Conservation (phyloP, 441 rosid genomes). For the Codiaeum variegatum region DNA sequence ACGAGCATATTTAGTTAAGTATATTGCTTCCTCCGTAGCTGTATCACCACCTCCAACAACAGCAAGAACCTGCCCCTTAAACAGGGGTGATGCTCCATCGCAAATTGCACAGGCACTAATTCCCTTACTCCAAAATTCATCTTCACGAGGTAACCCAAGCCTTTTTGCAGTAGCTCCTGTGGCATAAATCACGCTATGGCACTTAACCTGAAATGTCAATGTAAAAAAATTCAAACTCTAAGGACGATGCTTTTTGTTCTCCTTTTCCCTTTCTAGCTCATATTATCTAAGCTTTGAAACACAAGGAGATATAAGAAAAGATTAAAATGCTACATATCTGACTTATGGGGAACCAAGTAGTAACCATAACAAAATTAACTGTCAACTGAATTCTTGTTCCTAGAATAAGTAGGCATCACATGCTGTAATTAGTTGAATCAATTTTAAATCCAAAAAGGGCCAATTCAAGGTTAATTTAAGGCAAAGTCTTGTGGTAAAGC, state of each 20-base stretch:
- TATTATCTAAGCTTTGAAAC: neutral
- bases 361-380: neutral
- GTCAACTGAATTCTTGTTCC: neutral
- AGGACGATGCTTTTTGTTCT: neutral
- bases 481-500: neutral
- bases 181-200: conserved; percentile 76
- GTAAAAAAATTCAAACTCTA: conserved; percentile 8
- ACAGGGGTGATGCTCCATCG: conserved; percentile 96
- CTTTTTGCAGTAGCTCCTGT: conserved; percentile 95
- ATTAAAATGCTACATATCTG: neutral
- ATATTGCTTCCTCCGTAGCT: conserved; percentile 92
- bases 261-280: neutral
- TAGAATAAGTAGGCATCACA: neutral
- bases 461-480: neutral
- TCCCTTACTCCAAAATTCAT: conserved; percentile 98
- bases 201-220: conserved; percentile 58
- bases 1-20: conserved; percentile 89
- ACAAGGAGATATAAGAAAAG: neutral
- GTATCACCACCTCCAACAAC: conserved; percentile 99
- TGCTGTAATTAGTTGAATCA: neutral
- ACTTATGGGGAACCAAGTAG: neutral
- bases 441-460: neutral
- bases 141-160: conserved; percentile 80
- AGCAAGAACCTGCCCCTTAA: conserved; percentile 92
- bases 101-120: conserved; percentile 99